Base-by-base conservation (phyloP, 2,329 filamentous ascomycete species). In the Penicillium sp. region DNA sequence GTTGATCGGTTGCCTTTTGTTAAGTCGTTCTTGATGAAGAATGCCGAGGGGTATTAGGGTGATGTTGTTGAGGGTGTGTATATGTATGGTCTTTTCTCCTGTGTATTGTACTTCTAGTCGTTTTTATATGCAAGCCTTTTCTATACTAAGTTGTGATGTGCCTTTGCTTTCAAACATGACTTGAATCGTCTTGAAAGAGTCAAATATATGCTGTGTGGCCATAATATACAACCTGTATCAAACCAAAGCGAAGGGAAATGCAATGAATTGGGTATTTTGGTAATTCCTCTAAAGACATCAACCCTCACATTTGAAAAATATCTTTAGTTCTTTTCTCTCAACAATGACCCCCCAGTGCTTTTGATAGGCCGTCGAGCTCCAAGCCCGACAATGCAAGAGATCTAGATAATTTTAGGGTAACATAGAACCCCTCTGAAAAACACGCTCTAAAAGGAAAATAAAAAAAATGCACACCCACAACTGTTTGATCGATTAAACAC, bases 21-120 rank as follows among this genome's bases (percentile, higher is more conserved):
- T 56, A 97, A 97, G 82, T 84, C 82, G 44, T 91, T 93, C 71
- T 81, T 97, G 61, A 97, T 97, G 93, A 85, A 85, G 64, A 79
- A 80, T 64, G 86, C 86, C 47, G 80, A 77, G 55, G 70, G 70
- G 4, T 73, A 63, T 49, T 66, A 57, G 52, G 45, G 35, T 35
- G 4, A 19, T 31, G 21, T 38, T 31, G 27, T 29, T 59, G 36
- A 53, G 44, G 35, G 43, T 39, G 19, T 54, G 49, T 47, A 60
- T 53, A 55, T 36, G 12, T 47, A 48, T 49, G 36, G 35, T 19
- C 39, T 36, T 42, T 48, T 55, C 41, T 49, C 58, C 49, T 63
- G 15, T 45, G n/a, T 53, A 49, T 53, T 66, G 65, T 66, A 65
- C 55, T 61, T 60, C n/a, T 61, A 58, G 49, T 63, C 56, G 49